Conservation (phyloP, 148 eudicot species). For the Talinum fruticosum region DNA sequence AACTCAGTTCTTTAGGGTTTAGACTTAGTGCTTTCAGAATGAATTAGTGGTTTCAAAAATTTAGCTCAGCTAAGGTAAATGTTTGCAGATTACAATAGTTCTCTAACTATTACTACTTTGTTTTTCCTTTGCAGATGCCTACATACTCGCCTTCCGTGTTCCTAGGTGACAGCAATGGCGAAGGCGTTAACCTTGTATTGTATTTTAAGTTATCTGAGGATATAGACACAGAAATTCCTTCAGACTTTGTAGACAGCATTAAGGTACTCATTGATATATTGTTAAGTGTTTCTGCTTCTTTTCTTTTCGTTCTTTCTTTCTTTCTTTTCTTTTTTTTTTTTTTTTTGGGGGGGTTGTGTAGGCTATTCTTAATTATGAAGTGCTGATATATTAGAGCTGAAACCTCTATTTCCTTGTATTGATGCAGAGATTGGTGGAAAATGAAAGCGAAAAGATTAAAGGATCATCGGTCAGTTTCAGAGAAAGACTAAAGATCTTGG, state of each 20-base stretch:
- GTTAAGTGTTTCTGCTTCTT: background rate
- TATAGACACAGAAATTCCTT: slow-evolving; percentile 49
- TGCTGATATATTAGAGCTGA: background rate
- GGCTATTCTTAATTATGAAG: background rate
- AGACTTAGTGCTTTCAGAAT: background rate
- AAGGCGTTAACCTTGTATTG: slow-evolving; percentile 73
- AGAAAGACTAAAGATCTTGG: slow-evolving; percentile 84
- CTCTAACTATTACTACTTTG: background rate
- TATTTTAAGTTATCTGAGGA: slow-evolving; percentile 72
- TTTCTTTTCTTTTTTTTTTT: background rate
- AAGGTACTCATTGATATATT: slow-evolving; percentile 43
- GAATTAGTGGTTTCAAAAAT: background rate
- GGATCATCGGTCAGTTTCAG: slow-evolving; percentile 61
- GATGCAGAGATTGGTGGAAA: slow-evolving; percentile 52
- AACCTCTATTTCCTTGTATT: slow-evolving; percentile 2
- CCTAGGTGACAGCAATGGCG: slow-evolving; percentile 66
- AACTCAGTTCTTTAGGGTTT: too few species aligned
- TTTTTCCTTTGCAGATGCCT: slow-evolving; percentile 54
- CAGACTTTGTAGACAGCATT: slow-evolving; percentile 54
- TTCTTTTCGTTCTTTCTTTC: background rate
- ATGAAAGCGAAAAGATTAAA: slow-evolving; percentile 61
- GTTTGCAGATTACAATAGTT: background rate
- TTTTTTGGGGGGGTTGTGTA: too few species aligned
- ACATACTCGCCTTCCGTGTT: slow-evolving; percentile 72
- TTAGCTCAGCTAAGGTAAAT: background rate